These are phyloP conservation scores for Ophioceras dolichostomum DNA, from an alignment of 2,329 filamentous ascomycete species.

Conservation along the genomic window DNA sequence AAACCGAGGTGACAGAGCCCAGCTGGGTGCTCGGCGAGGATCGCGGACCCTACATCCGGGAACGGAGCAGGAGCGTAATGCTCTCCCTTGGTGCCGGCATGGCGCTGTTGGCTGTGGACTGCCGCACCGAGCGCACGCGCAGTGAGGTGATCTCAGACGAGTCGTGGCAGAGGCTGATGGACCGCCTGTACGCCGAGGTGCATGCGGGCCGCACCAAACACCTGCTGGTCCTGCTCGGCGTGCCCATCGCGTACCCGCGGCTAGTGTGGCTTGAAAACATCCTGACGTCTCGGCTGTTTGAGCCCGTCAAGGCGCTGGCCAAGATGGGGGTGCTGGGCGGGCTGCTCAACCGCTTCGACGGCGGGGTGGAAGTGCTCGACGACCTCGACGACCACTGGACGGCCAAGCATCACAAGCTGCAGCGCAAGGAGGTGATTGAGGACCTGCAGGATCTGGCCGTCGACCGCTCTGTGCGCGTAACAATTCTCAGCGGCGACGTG, in stretches of 20 bases:
- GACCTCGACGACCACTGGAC: slow-evolving; percentile 97
- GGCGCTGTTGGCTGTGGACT: slow-evolving; percentile 78
- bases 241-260: slow-evolving; percentile 72
- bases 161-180: slow-evolving; percentile 79
- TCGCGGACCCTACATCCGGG: slow-evolving; percentile 81
- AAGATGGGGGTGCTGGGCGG: slow-evolving; percentile 68
- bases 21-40: slow-evolving; percentile 77
- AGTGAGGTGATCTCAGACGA: slow-evolving; percentile 69
- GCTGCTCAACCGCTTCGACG: slow-evolving; percentile 81
- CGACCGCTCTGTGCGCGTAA: slow-evolving; percentile 83
- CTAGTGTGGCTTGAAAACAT: slow-evolving; percentile 62
- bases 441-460: slow-evolving; percentile 89
- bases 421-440: slow-evolving; percentile 76
- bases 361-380: slow-evolving; percentile 81
- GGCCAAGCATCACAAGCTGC: slow-evolving; percentile 83
- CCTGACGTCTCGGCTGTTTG: slow-evolving; percentile 74
- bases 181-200: slow-evolving; percentile 73
- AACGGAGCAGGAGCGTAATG: slow-evolving; percentile 76
- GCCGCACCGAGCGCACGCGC: slow-evolving; percentile 77
- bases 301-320: slow-evolving; percentile 79
- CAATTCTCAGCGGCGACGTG: slow-evolving; percentile 86
- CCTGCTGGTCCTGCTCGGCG: slow-evolving; percentile 72
- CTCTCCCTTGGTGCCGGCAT: slow-evolving; percentile 70
- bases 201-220: slow-evolving; percentile 78
- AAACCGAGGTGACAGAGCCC: slow-evolving; percentile 73